Evolutionary conservation across 352 stramenopile species (phyloP), one percentile per base, ranked within the genome.

Genomic region (Lagenidium sp.): DNA sequence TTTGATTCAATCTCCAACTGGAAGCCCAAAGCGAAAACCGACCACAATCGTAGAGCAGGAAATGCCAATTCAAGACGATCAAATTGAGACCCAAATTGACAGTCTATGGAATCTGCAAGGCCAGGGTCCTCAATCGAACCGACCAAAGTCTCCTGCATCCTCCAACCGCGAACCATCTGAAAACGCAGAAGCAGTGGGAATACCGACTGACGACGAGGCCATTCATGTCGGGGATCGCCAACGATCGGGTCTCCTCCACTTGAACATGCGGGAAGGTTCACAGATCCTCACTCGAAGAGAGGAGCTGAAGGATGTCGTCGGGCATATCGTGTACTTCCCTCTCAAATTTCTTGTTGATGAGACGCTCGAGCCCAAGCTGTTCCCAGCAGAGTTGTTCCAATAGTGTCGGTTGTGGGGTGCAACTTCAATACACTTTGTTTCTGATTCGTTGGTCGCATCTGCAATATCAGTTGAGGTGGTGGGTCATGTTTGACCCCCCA

Each of bases 261-360:
- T 79, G n/a, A 82, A 88, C 50, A 68, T 88, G 52, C 75, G 79
- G 35, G 66, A 86, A 44, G 71, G 65, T 31, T 49, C 53, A 23
- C 69, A 83, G 50, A 88, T 81, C 50, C 50, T 65, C 13, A 53
- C 75, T 29, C 54, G 68, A 44, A 79, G 88, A 52, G 55, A 79
- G 45, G 73, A 88, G 38, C 59, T 93, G 37, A 51, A 63, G 44
- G 67, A 78, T 29, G 59, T 93, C 16, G 68, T 72, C 41, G 78
- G 81, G 41, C 76, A 93, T 50, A 80, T 90, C 41, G 78, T 90
- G 41, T 90, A 93, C 60, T 93, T 93, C 50, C 81, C 81, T 15
- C 68, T 93, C 41, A 83, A 87, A 51, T 93, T 93, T 42, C 61
- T 93, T 18, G 57, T 64, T 41, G 74, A 85, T 40, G 81, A 91